Evolutionary conservation across 306 rosid genomes (phyloP), one percentile per base, ranked within the genome.

Genomic region (Cicer cuneatum): DNA sequence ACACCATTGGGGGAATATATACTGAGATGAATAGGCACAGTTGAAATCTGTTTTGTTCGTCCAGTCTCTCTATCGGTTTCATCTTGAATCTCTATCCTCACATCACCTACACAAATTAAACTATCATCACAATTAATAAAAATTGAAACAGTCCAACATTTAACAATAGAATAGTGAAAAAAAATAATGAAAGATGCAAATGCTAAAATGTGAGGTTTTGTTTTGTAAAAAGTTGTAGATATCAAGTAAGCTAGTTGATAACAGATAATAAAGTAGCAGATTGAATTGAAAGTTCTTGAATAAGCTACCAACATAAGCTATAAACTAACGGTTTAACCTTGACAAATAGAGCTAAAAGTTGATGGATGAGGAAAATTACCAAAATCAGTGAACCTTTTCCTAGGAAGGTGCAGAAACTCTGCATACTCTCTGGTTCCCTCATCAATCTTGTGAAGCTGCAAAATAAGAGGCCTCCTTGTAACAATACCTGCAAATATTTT

Each of bases 61-160:
- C 98, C 98, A n/a, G 98, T 93, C 87, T 90, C 97, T 76, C 98
- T 86, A 72, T 93, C 98, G 0, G 98, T 93, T 88, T 93, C 98
- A 33, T 93, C 98, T 80, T 85, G 80, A 81, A 93, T 93, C 86
- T 93, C 98, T 85, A 89, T 93, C 69, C 98, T 89, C 83, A 93
- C 98, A 79, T 88, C 97, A 85, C 86, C 98, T 93, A 74, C 84
- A 72, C 24, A 83, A 60, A 77, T 53, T 63, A 37, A 8, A 74
- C 14, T 13, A 56, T 21, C n/a, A 21, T 24, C 4, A 70, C 45
- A 18, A 71, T 35, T 11, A 38, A 66, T 10, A 59, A 2, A 5
- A 72, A 61, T 39, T 56, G 16, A 48, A 13, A 7, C 35, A 7
- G 11, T 5, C 21, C 8, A 24, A 24, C 15, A 21, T 5, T 21